Conservation (phyloP, 495 filamentous ascomycete species). For the Xylaria palmicola region DNA sequence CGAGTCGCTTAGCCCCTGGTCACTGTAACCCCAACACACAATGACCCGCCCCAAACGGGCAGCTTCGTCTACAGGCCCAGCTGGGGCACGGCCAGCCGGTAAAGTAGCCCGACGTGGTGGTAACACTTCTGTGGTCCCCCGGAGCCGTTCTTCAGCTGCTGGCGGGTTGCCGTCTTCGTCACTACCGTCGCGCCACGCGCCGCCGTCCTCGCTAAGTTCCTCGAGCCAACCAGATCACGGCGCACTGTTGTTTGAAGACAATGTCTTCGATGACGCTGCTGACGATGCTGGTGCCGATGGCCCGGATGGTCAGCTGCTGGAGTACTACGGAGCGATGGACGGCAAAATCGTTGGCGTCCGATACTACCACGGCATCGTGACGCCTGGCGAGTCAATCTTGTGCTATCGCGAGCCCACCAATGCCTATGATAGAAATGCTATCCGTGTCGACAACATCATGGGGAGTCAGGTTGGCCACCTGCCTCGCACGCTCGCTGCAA, state of each 20-base stretch:
- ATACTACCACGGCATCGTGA: slow-evolving; percentile 74
- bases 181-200: background rate
- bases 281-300: slow-evolving; percentile 2
- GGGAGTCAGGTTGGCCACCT: slow-evolving; percentile 80
- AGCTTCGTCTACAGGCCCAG: background rate
- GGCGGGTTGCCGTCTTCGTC: background rate
- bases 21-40: background rate
- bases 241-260: slow-evolving; percentile 2
- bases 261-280: background rate
- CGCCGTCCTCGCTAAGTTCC: slow-evolving; percentile 1
- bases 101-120: slow-evolving; percentile 1
- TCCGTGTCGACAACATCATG: slow-evolving; percentile 78
- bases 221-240: slow-evolving; percentile 13
- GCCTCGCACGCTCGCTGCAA: slow-evolving; percentile 60
- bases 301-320: slow-evolving; percentile 17
- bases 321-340: slow-evolving; percentile 54
- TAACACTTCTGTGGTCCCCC: background rate
- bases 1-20: background rate
- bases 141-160: background rate
- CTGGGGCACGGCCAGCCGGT: background rate
- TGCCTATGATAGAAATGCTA: slow-evolving; percentile 73
- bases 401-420: slow-evolving; percentile 70
- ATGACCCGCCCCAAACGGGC: slow-evolving; percentile 4
- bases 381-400: slow-evolving; percentile 68
- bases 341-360: slow-evolving; percentile 78